phyloP scores from a whole-genome alignment of 2,329 filamentous ascomycete genomes.

The Trichoderma sp. region DNA sequence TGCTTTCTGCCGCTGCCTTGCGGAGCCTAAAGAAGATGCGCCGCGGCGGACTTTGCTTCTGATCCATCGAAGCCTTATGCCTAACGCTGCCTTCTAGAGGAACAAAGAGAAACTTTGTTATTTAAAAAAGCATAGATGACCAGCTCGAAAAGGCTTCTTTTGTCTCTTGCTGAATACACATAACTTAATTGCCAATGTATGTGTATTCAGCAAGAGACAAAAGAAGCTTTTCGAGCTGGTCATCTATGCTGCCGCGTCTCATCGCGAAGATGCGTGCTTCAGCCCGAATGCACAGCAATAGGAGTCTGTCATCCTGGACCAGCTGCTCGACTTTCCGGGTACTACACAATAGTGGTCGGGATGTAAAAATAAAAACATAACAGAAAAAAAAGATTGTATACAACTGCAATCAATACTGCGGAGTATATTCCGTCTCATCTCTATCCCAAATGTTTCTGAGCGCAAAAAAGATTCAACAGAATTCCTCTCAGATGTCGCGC shows the following conservation, averaged over 20 bases:
- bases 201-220: neutral
- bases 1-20: too few species aligned
- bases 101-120: neutral
- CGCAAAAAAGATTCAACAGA: neutral
- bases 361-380: neutral
- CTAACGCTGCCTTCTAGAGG: neutral
- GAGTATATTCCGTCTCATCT: too few species aligned
- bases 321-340: neutral
- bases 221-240: neutral
- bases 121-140: neutral
- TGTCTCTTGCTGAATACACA: neutral
- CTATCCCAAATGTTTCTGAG: neutral
- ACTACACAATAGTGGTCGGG: neutral
- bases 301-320: neutral
- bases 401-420: neutral
- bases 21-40: too few species aligned
- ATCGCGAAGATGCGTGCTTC: neutral
- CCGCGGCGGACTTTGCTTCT: too few species aligned
- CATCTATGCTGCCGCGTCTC: neutral
- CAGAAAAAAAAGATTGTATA: neutral
- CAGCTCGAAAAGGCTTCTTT: neutral
- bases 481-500: neutral
- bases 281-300: neutral
- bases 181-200: neutral
- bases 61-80: too few species aligned